Base-by-base conservation (phyloP, 1,284 basidiomycete genomes). In the Mycena citricolor region DNA sequence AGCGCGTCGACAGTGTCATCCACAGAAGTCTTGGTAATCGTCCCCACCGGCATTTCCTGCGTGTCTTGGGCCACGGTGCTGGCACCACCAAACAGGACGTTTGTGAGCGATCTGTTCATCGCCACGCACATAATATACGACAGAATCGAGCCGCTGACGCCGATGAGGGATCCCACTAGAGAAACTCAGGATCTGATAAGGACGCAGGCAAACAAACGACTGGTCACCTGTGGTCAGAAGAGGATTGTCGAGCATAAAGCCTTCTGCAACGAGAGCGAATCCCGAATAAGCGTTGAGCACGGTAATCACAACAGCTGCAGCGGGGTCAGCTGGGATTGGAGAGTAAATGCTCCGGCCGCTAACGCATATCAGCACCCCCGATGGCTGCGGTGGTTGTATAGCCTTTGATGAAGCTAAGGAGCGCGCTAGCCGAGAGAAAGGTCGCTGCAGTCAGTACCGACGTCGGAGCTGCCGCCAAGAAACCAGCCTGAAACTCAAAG, bases 71-170 rank as follows among this genome's bases (percentile, higher is more conserved):
- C 68, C 8, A 68, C 68, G 4, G 79, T 70, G 1, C 81, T 67
- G 31, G 90, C 86, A 13, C 90, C 89, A 32, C 89, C 89, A 57
- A 90, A 90, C 2, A 90, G 69, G 16, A 90, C 87, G 50, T 90
- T 90, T 12, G 77, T 75, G 39, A 86, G 65, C 5, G 85, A 88
- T 35, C 86, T 76, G 64, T 92, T 92, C 89, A 92, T 92, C 7
- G 90, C 89, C 39, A 89, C 83, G 59, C 89, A 92, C 90, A 92
- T 92, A 59, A 92, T 91, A 57, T 92, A 91, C 8, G 86, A 89
- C 42, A 92, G 76, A 58, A 92, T 92, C n/a, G 86, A 89, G 43
- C 88, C 88, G 62, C 84, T 88, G 58, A 90, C 87, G 33, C 88
- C 89, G 48, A 92, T 92, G 32, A 92, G 66, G 21, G 86, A 83